Percentiles rank a stretch among this genome's conserved stretches.
phyloP scores from a whole-genome alignment of 768 basidiomycete genomes.

The Podaxis carcinomalis region DNA sequence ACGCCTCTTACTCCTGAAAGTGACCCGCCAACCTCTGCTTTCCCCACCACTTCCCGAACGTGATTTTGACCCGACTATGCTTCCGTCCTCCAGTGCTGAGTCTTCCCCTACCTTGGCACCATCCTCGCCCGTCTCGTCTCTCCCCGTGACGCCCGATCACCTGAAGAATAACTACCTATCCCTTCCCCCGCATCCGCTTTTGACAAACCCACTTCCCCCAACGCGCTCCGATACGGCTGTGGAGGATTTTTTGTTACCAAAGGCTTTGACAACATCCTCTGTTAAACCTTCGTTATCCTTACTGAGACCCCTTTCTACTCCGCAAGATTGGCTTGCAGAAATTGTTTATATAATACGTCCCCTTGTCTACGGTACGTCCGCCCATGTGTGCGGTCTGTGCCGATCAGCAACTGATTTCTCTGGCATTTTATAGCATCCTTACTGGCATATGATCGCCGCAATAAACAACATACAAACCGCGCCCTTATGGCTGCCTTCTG shows the following conservation, averaged over 20 bases:
- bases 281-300: constrained; percentile 71
- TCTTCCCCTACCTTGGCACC: constrained; percentile 60
- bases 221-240: constrained; percentile 50
- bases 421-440: constrained; percentile 28
- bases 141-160: constrained; percentile 70
- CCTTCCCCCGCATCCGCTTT: constrained; percentile 59
- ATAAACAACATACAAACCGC: constrained; percentile 41
- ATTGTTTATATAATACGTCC: constrained; percentile 68
- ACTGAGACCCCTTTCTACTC: constrained; percentile 52
- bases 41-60: constrained; percentile 82
- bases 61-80: constrained; percentile 73
- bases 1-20: constrained; percentile 65
- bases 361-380: constrained; percentile 63
- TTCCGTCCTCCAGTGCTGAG: constrained; percentile 49
- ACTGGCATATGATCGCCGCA: constrained; percentile 34
- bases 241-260: constrained; percentile 81
- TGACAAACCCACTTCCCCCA: constrained; percentile 40
- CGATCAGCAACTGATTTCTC: constrained; percentile 12
- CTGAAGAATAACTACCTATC: constrained; percentile 73
- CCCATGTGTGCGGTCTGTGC: constrained; percentile 4
- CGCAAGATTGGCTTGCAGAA: constrained; percentile 76
- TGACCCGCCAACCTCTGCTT: constrained; percentile 74
- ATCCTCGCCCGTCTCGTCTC: constrained; percentile 52
- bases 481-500: constrained; percentile 62
- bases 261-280: constrained; percentile 67